Evolutionary conservation across 345 rosid species (phyloP), one percentile per base, ranked within the genome.

Genomic region (Acer negundo): DNA sequence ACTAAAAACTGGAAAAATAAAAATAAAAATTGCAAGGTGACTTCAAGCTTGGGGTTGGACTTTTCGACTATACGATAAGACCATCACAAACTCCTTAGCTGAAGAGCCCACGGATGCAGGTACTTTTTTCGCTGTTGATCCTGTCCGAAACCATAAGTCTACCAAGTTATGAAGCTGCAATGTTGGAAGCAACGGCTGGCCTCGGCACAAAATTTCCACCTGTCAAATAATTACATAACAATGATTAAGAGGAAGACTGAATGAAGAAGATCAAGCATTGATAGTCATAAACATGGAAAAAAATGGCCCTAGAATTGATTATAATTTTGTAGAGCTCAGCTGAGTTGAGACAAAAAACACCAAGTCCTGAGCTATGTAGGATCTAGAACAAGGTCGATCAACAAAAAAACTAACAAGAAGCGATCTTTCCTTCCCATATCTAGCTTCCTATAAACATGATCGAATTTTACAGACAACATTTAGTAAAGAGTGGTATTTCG

Each of bases 11-110:
- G 24, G 49, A 55, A 78, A 44, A 71, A 35, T 19, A 35, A 35
- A 35, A 35, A 35, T 35, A 35, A 42, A 42, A 42, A 42, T 61
- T 44, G 73, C 38, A 20, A 2, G 46, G 22, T 24, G 20, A 7
- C 63, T 44, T 81, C 75, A 83, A 0, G 38, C 38, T 35, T 78
- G 65, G 51, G 77, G 79, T 63, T 78, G 74, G 11, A 85, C 83
- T 83, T 88, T 91, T 20, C 90, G 88, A 74, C 88, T 75, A 69
- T 91, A 91, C 1, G 93, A 86, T 55, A 91, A 81, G 24, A 87
- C 93, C 96, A 91, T 91, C 31, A 91, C 91, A 19, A 87, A 90
- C 70, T 91, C 96, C 86, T 86, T 91, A 0, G 93, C 96, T 0
- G 96, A 86, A 24, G 91, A 85, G n/a, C 97, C 94, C 0, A 90